Conservation (phyloP, 2,329 filamentous ascomycete genomes). For the Pestalotiopsis sp. region DNA sequence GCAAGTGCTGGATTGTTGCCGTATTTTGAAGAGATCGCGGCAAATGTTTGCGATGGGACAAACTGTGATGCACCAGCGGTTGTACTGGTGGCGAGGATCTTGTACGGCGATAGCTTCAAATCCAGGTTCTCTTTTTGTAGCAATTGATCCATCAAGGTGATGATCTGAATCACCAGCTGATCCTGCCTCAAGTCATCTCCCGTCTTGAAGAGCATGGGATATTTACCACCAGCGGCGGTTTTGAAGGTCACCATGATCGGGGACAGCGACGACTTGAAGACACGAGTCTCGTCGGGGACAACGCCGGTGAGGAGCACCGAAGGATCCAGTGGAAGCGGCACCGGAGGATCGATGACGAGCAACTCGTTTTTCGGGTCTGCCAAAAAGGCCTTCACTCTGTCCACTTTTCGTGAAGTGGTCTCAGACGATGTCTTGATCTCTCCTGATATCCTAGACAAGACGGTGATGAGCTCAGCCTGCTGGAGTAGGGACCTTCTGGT, state of each 20-base stretch:
- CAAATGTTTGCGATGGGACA: slow-evolving; percentile 82
- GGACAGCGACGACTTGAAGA: slow-evolving; percentile 94
- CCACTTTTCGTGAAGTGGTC: slow-evolving; percentile 77
- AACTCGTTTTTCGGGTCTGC: slow-evolving; percentile 91
- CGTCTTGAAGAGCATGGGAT: slow-evolving; percentile 95
- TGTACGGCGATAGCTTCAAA: slow-evolving; percentile 92
- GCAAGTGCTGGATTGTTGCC: slow-evolving; percentile 73
- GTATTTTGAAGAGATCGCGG: slow-evolving; percentile 82
- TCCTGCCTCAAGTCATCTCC: slow-evolving; percentile 96
- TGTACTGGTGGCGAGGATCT: slow-evolving; percentile 90
- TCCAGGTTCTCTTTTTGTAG: slow-evolving; percentile 96
- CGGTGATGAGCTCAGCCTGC: slow-evolving; percentile 86
- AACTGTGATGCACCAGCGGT: slow-evolving; percentile 92
- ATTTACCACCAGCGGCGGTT: slow-evolving; percentile 74
- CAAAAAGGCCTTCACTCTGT: slow-evolving; percentile 81
- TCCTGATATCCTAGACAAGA: slow-evolving; percentile 85
- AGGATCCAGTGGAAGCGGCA: slow-evolving; percentile 88
- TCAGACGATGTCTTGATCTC: slow-evolving; percentile 83
- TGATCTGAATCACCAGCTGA: slow-evolving; percentile 95
- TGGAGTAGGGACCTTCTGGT: slow-evolving; percentile 76
- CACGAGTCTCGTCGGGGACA: slow-evolving; percentile 80
- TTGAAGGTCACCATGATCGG: slow-evolving; percentile 92
- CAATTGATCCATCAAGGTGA: slow-evolving; percentile 95
- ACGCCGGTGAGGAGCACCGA: slow-evolving; percentile 78
- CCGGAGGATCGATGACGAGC: slow-evolving; percentile 76